These are phyloP conservation scores for Cladosporium oxysporum DNA, from an alignment of 2,329 filamentous ascomycete species.

Conservation along the genomic window DNA sequence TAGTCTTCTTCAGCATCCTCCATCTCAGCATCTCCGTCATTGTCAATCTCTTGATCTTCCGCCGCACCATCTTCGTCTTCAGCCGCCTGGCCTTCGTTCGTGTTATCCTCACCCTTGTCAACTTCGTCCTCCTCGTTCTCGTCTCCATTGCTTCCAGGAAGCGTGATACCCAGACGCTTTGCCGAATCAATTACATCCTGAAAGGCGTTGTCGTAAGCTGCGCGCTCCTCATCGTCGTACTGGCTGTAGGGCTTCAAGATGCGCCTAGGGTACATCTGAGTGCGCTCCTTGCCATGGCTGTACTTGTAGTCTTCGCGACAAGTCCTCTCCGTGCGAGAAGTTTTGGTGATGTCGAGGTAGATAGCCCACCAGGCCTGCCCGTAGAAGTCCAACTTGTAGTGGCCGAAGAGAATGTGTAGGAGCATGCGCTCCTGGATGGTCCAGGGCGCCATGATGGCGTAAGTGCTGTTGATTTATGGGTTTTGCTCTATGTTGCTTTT, in stretches of 20 bases:
- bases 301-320: neutral
- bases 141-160: neutral
- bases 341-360: neutral
- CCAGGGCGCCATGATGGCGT: neutral
- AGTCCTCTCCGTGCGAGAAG: neutral
- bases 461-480: neutral
- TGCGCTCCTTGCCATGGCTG: neutral
- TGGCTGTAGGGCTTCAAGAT: neutral
- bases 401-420: neutral
- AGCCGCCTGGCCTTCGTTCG: neutral
- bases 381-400: neutral
- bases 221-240: neutral
- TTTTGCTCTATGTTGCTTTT: neutral
- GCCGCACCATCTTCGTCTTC: neutral
- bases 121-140: neutral
- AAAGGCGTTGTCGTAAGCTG: neutral
- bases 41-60: neutral
- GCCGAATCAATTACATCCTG: neutral
- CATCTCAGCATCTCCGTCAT: neutral
- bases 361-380: neutral
- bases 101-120: neutral
- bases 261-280: neutral
- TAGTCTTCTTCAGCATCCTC: neutral
- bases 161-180: neutral
- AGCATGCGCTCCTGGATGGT: neutral